phyloP scores from a whole-genome alignment of 1,284 basidiomycete genomes.

The Ustilago xerochloae region DNA sequence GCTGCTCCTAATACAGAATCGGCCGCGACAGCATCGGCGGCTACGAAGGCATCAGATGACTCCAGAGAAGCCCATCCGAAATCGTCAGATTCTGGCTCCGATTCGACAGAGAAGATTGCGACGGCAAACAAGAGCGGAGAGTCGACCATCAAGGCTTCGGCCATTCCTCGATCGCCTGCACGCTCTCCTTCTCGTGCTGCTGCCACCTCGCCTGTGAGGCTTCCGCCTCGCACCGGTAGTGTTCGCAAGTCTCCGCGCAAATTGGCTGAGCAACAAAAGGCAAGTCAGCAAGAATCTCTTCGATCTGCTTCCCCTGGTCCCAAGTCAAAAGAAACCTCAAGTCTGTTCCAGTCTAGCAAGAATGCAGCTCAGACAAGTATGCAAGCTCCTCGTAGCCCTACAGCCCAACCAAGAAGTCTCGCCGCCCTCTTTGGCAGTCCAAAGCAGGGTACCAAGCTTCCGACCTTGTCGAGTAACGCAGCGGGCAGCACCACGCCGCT shows the following conservation, averaged over 20 bases:
- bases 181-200: constrained; percentile 37
- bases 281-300: constrained; percentile 11
- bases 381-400: constrained; percentile 31
- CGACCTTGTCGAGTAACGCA: constrained; percentile 21
- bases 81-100: constrained; percentile 36
- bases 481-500: constrained; percentile 41
- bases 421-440: constrained; percentile 45
- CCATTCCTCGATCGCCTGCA: constrained; percentile 45
- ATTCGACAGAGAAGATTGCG: constrained; percentile 33
- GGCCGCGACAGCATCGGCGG: background rate
- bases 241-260: constrained; percentile 48
- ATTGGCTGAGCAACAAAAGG: constrained; percentile 28
- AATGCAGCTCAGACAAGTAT: background rate
- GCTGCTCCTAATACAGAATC: background rate
- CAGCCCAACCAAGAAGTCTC: constrained; percentile 35
- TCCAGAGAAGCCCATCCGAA: background rate
- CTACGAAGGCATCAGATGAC: background rate
- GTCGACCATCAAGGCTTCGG: constrained; percentile 47
- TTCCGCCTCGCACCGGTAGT: constrained; percentile 36
- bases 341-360: constrained; percentile 19
- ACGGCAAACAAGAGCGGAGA: constrained; percentile 29
- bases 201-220: constrained; percentile 28
- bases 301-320: constrained; percentile 24
- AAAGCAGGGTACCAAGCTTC: constrained; percentile 41
- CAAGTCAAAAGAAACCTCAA: constrained; percentile 10